phyloP scores from a whole-genome alignment of 108 stramenopile genomes.

The Skeletonema potamos region DNA sequence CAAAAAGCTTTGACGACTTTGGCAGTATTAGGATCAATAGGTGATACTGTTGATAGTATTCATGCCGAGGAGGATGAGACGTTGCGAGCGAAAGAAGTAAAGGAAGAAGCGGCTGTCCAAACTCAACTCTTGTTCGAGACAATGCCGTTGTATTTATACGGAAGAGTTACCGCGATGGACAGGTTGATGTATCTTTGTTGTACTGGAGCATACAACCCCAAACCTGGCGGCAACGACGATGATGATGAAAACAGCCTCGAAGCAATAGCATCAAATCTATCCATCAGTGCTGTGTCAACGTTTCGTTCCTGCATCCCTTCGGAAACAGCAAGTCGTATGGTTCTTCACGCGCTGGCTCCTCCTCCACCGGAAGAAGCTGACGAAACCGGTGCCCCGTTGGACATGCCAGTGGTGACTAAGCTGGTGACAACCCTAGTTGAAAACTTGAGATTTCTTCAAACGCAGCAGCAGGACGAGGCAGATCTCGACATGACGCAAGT shows the following conservation, averaged over 20 bases:
- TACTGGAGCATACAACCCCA: conserved; percentile 58
- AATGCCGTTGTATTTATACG: conserved; percentile 44
- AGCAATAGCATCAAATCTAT: conserved; percentile 51
- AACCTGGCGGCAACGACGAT: conserved; percentile 14
- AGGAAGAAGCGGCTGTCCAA: conserved; percentile 31
- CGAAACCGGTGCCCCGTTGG: conserved; percentile 16
- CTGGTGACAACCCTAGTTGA: conserved; percentile 67
- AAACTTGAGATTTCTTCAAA: conserved; percentile 42
- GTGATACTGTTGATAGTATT: conserved; percentile 21
- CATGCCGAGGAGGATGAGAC: background rate
- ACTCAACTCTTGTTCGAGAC: conserved; percentile 39
- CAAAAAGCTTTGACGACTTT: conserved; percentile 63
- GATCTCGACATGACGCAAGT: conserved; percentile 14
- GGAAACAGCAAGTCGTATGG: conserved; percentile 55
- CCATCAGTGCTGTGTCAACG: conserved; percentile 23
- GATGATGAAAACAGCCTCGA: conserved; percentile 52
- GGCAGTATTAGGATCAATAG: conserved; percentile 48
- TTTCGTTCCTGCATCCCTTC: conserved; percentile 51
- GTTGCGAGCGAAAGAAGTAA: conserved; percentile 14
- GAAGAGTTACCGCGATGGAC: conserved; percentile 57
- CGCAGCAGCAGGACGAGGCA: conserved; percentile 1
- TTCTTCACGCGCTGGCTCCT: conserved; percentile 74
- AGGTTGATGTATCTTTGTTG: conserved; percentile 72
- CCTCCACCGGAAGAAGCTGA: conserved; percentile 53
- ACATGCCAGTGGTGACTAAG: conserved; percentile 58